Evolutionary conservation across 352 stramenopile species (phyloP), one percentile per base, ranked within the genome.

Genomic region (Phytophthora kernoviae): DNA sequence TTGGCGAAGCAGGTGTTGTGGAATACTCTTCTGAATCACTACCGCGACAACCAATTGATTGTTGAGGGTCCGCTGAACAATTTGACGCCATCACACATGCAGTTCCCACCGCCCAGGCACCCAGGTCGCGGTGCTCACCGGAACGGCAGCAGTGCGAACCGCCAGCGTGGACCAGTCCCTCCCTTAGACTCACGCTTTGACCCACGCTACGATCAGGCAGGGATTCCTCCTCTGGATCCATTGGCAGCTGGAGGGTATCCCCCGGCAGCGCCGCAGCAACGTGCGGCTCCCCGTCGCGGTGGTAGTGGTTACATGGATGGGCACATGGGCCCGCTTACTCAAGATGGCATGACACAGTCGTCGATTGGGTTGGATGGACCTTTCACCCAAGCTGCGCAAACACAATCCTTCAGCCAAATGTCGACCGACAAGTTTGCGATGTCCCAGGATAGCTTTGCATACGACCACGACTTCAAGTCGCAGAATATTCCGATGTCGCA

Each of bases 11-110:
- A 99, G 67, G 74, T 82, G 22, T 86, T 99, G 8, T 99, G 98
- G 97, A 97, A 98, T 58, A 88, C 77, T 10, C 79, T 99, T 18
- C 61, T 99, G 40, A 93, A 98, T 48, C 97, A 99, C 73, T 99
- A 99, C 70, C 98, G 98, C 37, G 96, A 98, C 65, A 85, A 98
- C 50, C 77, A 96, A 32, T 64, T 97, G 39, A 87, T 98, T 32
- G 90, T 99, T 11, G 97, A 99, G 79, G 98, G 98, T 0, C 93
- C 97, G 4, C 66, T 99, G 24, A 98, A 96, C 68, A 99, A 99
- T 69, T 80, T 99, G 21, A 96, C 98, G 58, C 77, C 93, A 21
- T 98, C 91, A 21, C 96, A 97, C 66, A 99, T 99, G 92, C 97
- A 97, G 50, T 98, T 99, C 81, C 93, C 96, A 49, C 85, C 58